phyloP scores from a whole-genome alignment of 257 asterid genomes.

The Mitragyna speciosa region DNA sequence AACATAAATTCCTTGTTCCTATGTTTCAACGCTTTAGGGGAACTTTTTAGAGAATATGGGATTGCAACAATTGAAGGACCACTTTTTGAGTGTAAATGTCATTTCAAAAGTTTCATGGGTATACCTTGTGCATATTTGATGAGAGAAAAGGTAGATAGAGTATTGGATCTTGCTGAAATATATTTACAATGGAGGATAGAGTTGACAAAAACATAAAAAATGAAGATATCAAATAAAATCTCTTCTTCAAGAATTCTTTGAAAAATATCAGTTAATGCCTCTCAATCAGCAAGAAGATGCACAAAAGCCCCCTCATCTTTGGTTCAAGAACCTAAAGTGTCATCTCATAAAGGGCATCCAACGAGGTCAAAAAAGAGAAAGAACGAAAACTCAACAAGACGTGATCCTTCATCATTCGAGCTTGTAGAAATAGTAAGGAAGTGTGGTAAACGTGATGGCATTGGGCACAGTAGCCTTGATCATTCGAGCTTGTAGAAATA shows the following conservation, averaged over 20 bases:
- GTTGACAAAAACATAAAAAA: too few species aligned
- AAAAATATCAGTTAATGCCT: too few species aligned
- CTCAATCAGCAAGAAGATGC: too few species aligned
- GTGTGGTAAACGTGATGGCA: background rate
- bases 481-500: background rate
- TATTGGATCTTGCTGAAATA: background rate
- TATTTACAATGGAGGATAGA: background rate
- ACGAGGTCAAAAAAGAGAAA: too few species aligned
- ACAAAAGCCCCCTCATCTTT: too few species aligned
- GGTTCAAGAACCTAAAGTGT: too few species aligned
- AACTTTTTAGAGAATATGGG: background rate
- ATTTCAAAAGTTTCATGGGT: background rate
- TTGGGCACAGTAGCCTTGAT: background rate
- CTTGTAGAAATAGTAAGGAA: background rate
- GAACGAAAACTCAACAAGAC: background rate
- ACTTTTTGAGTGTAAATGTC: background rate
- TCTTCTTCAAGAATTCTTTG: too few species aligned
- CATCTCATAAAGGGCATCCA: too few species aligned
- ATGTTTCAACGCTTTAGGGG: background rate
- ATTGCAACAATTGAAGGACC: background rate
- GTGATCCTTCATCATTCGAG: background rate
- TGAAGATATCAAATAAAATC: too few species aligned
- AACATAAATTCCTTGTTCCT: background rate
- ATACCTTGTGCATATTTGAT: background rate
- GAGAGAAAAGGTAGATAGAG: background rate